Conservation (phyloP, 2,329 filamentous ascomycete genomes). For the Colletotrichum eremochloae region DNA sequence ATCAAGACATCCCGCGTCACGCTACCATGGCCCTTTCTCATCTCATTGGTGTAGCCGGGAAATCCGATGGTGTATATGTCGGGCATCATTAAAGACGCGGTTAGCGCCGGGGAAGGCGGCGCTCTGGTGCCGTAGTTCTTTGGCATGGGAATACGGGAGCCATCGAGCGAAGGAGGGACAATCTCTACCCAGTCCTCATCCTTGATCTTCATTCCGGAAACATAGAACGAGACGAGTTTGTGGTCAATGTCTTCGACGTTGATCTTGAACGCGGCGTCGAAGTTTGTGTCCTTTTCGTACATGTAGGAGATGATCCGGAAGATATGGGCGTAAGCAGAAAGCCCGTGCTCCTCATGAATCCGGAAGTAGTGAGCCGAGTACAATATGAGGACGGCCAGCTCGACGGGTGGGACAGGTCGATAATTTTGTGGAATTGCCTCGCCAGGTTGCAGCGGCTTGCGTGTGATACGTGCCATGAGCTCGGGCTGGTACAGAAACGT, state of each 20-base stretch:
- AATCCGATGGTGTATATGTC: conserved; percentile 11
- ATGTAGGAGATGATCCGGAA: background rate
- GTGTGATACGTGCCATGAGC: background rate
- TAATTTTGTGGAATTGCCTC: background rate
- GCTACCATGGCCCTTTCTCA: accelerated
- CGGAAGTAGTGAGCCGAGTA: conserved; percentile 16
- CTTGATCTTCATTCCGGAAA: background rate
- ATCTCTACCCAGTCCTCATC: conserved; percentile 13
- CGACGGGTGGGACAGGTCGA: background rate
- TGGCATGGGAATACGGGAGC: conserved; percentile 5
- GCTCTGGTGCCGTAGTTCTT: background rate
- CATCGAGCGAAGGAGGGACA: conserved; percentile 14
- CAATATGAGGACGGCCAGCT: background rate
- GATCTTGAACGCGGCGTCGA: background rate
- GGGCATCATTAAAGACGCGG: conserved; percentile 8
- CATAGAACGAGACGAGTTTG: background rate
- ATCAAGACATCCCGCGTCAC: background rate
- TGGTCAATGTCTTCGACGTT: background rate
- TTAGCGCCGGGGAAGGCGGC: background rate
- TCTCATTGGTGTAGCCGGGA: background rate
- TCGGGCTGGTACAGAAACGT: background rate
- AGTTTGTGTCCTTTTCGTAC: background rate
- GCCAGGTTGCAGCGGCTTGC: background rate
- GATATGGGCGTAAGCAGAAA: conserved; percentile 17
- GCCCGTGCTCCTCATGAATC: conserved; percentile 3